Evolutionary conservation across 495 filamentous ascomycete species (phyloP), one percentile per base, ranked within the genome.

Genomic region (Xylaria telfairii): DNA sequence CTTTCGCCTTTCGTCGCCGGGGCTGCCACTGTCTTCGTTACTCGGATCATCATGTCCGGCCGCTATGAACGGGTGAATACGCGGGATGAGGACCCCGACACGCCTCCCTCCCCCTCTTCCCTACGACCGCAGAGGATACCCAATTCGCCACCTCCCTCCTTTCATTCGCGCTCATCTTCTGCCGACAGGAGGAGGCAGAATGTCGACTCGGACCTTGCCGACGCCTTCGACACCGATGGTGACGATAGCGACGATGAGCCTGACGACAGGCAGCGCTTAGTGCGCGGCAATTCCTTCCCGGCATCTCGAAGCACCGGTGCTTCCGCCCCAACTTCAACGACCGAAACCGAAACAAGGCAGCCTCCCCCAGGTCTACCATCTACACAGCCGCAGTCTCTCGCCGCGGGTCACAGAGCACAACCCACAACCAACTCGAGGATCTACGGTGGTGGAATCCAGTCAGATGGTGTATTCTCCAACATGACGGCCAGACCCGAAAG

Each of bases 401-500:
- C 72, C 30, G 24, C 44, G 28, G 44, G 61, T 6, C 72, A 70
- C 17, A 21, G 60, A n/a, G 47, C 60, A 7, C 60, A 65, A 34
- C 71, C 68, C 70, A 90, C 68, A 85, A 73, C 79, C 17, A 74
- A 74, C 73, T 71, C 72, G 54, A 71, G 79, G 64, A 83, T 91
- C 12, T 87, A 92, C 74, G 92, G 92, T 39, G 85, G 87, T 26
- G 88, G 90, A 28, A 87, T 87, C 41, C 95, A 84, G 63, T 82
- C 94, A 65, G 96, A 99, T 85, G 96, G 96, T 67, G 96, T 99
- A 41, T 99, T 97, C 81, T 94, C 95, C 71, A 99, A 99, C 78
- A 81, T 99, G 72, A 92, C 87, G 72, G 96, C 96, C 15, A 97
- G 97, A 80, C 96, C 96, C 3, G 92, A 96, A 74, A 86, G 89